Evolutionary conservation across 148 eudicot species (phyloP), one percentile per base, ranked within the genome.

Genomic region (Tetragonia tetragonoides): DNA sequence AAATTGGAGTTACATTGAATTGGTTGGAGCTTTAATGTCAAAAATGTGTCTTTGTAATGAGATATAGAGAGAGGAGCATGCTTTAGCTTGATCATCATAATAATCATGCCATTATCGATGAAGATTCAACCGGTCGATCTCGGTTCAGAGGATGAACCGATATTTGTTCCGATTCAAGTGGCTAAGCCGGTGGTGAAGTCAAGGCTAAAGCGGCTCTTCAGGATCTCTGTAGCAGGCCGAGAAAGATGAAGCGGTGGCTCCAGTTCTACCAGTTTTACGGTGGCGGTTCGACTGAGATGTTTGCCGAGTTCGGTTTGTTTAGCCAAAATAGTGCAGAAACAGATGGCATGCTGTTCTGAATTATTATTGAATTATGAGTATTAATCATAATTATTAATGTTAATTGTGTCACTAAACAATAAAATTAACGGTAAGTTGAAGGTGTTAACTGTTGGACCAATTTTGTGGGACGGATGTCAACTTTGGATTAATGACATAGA

Each of bases 221-320:
- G n/a, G n/a, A n/a, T n/a, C n/a, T n/a, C n/a, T n/a, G n/a, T n/a
- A n/a, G n/a, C n/a, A n/a, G n/a, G n/a, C n/a, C n/a, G n/a, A n/a
- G n/a, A n/a, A n/a, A n/a, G n/a, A n/a, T n/a, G n/a, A n/a, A n/a
- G n/a, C 72, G 39, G 42, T 11, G 10, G 77, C 78, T 73, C 74
- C 49, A 64, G 41, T 14, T 10, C 79, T 39, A 63, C 44, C 44
- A 70, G 51, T 34, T 85, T 72, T n/a, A 70, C 63, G 39, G 39
- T 74, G 78, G 73, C 60, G 81, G 85, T 21, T 68, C 24, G 75
- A 77, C 59, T 24, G 79, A 65, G 72, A 78, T 84, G 68, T 89
- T 86, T 20, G 75, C 99, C 99, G 74, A 88, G 92, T 77, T 92
- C 97, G 17, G 83, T 95, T 20, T 95, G 99, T 64, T 81, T 95